Evolutionary conservation across 192 early-diverging fungal genomes (phyloP).

Genomic region (Thoreauomyces humboldtii): DNA sequence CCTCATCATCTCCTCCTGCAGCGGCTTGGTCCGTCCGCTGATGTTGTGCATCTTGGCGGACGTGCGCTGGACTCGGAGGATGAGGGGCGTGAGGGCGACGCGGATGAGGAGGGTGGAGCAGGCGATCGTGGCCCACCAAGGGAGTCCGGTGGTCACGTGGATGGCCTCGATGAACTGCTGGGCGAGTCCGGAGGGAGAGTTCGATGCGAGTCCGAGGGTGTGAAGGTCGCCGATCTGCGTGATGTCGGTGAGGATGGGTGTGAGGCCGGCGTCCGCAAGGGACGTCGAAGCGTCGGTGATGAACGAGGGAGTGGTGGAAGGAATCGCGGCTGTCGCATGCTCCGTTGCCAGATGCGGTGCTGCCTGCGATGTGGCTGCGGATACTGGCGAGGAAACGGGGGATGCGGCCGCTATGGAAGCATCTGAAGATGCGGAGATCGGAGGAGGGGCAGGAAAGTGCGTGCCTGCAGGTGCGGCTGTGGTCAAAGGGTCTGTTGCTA

Average conservation of each 20-base stretch:
- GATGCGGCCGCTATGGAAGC: neutral
- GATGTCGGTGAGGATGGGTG: constrained; percentile 39
- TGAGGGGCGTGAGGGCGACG: constrained; percentile 66
- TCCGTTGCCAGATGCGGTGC: too few species aligned
- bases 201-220: constrained; percentile 72
- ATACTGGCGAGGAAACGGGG: neutral
- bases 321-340: too few species aligned
- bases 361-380: too few species aligned
- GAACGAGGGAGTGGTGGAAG: constrained; percentile 24
- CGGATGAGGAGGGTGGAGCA: constrained; percentile 67
- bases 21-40: constrained; percentile 66
- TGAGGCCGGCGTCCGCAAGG: constrained; percentile 17
- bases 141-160: constrained; percentile 78
- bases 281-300: constrained; percentile 12
- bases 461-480: neutral
- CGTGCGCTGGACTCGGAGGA: constrained; percentile 69
- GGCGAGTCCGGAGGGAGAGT: constrained; percentile 66
- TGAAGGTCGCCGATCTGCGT: constrained; percentile 85
- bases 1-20: constrained; percentile 63
- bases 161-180: constrained; percentile 74
- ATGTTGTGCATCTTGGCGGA: constrained; percentile 66
- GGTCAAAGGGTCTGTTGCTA: neutral
- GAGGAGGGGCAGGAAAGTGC: neutral
- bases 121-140: constrained; percentile 93
- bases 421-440: neutral